A percentile compares a stretch with the other conserved stretches of the same genome.
phyloP scores from a whole-genome alignment of 371 early-diverging fungal genomes.

The Mucor velutinosus region DNA sequence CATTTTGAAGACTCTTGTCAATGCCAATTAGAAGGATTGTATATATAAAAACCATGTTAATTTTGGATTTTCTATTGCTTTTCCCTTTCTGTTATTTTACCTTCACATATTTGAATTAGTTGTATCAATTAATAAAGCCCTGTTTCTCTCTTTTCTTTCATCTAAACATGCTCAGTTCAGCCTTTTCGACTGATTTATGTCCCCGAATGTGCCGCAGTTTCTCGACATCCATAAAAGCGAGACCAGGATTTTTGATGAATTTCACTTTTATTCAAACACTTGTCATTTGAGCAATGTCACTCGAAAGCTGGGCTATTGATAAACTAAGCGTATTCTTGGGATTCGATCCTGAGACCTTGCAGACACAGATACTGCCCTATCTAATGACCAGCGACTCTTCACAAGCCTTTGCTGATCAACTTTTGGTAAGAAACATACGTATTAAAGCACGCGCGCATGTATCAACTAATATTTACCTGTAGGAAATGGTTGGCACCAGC shows the following conservation, averaged over 20 bases:
- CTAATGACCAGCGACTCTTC: constrained; percentile 33
- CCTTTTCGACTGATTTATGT: not conserved
- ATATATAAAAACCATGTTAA: not conserved
- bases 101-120: not conserved
- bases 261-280: not conserved
- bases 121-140: not conserved
- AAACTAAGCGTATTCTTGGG: constrained; percentile 51
- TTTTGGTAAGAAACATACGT: constrained; percentile 30
- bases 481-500: constrained; percentile 43
- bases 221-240: not conserved
- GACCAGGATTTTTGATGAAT: not conserved
- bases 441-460: not conserved
- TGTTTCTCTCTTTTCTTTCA: not conserved
- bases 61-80: not conserved
- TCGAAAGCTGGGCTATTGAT: constrained; percentile 42
- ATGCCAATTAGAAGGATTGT: constrained; percentile 16
- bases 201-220: constrained; percentile 1
- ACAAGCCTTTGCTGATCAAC: constrained; percentile 38
- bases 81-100: not conserved
- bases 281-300: constrained; percentile 4
- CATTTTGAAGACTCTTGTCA: constrained; percentile 70
- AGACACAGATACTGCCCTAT: constrained; percentile 45
- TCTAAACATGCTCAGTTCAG: no score
- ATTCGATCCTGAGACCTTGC: constrained; percentile 45
- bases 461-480: not conserved